These are phyloP conservation scores for Helminthosporium solani DNA, from an alignment of 2,329 filamentous ascomycete species.

Conservation along the genomic window DNA sequence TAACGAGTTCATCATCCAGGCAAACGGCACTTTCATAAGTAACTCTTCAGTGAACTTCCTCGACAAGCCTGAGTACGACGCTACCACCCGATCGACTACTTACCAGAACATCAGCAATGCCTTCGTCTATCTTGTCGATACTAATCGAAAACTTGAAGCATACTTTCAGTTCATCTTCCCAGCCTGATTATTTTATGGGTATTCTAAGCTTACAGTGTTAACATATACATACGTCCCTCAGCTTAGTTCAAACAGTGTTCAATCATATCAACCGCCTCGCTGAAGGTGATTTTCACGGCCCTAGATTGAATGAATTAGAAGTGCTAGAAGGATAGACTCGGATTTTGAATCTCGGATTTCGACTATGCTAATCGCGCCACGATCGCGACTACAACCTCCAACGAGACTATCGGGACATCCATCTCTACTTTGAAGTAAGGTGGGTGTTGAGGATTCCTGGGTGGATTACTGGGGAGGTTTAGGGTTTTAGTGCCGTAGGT, in stretches of 20 bases:
- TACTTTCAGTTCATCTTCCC: not conserved
- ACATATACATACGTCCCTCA: no score
- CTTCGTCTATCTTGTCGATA: no score
- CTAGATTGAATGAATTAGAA: not conserved
- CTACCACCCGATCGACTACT: no score
- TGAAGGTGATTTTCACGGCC: not conserved
- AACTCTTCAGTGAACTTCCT: no score
- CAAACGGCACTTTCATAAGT: no score
- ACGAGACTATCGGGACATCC: not conserved
- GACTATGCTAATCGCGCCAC: not conserved
- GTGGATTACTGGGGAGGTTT: slow-evolving; percentile 52
- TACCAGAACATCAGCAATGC: not conserved
- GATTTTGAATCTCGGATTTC: not conserved
- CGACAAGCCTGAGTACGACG: no score
- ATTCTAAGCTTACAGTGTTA: no score
- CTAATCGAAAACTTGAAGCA: no score
- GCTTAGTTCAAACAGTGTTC: no score
- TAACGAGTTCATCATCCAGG: no score
- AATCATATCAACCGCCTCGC: no score
- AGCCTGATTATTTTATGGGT: no score
- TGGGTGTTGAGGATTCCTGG: slow-evolving; percentile 63
- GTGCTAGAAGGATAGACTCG: not conserved
- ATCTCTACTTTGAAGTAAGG: slow-evolving; percentile 37
- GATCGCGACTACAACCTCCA: not conserved
- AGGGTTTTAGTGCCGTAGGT: slow-evolving; percentile 20